Evolutionary conservation across 352 stramenopile species (phyloP).

Genomic region (Blastocystis sp.): DNA sequence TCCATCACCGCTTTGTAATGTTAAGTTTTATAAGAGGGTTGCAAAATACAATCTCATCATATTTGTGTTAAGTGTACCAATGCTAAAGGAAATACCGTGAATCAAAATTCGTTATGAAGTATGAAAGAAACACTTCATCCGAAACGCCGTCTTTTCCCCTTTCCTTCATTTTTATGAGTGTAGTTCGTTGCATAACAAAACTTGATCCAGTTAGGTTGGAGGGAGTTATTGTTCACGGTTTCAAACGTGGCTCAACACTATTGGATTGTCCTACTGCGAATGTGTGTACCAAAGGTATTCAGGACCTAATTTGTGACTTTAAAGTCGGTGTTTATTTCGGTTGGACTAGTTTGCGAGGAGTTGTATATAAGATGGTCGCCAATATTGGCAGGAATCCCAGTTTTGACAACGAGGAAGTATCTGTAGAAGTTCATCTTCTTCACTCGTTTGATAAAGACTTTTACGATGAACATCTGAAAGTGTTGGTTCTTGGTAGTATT

Average conservation of each 20-base stretch:
- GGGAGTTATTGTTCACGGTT: slow-evolving; percentile 16
- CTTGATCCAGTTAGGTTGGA: background rate
- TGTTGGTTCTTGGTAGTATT: slow-evolving; percentile 34
- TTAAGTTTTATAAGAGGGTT: background rate
- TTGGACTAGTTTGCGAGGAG: slow-evolving; percentile 39
- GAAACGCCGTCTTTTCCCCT: background rate
- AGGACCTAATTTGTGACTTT: slow-evolving; percentile 23
- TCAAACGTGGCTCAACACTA: slow-evolving; percentile 4
- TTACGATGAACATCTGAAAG: slow-evolving; percentile 58
- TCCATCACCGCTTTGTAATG: background rate
- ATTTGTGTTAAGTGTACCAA: too few species aligned
- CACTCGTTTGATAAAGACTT: slow-evolving; percentile 60
- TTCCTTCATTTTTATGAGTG: slow-evolving; percentile 27
- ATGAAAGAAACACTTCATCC: background rate
- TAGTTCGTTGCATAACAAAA: slow-evolving; percentile 49
- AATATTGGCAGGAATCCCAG: slow-evolving; percentile 62
- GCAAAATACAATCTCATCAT: too few species aligned
- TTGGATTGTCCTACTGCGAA: slow-evolving; percentile 54
- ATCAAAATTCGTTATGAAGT: background rate
- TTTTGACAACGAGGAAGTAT: slow-evolving; percentile 40
- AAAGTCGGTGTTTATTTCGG: slow-evolving; percentile 58
- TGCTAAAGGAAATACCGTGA: background rate
- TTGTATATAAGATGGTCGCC: slow-evolving; percentile 52
- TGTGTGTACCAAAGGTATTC: slow-evolving; percentile 11
- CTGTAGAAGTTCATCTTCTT: slow-evolving; percentile 54